Conservation (phyloP, 768 basidiomycete genomes). For the Mycena polygramma region DNA sequence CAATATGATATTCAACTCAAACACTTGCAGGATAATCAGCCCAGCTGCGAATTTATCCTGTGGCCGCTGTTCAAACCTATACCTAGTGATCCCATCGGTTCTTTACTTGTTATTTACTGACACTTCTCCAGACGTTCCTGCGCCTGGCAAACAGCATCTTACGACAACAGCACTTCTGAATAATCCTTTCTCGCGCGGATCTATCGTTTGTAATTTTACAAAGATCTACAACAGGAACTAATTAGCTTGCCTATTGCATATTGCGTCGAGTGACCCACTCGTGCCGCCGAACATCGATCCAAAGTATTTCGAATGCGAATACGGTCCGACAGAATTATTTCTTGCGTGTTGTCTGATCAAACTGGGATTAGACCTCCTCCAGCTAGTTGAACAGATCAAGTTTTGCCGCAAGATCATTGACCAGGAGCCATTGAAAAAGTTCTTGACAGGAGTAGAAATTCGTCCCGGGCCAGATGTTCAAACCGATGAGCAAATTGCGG, state of each 20-base stretch:
- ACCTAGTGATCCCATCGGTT: constrained; percentile 36
- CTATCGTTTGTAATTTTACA: background rate
- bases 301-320: constrained; percentile 15
- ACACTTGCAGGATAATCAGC: constrained; percentile 24
- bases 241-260: constrained; percentile 5
- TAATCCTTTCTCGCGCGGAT: constrained; percentile 23
- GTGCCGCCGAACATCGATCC: constrained; percentile 17
- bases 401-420: constrained; percentile 34
- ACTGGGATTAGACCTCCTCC: constrained; percentile 24
- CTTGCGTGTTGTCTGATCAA: background rate
- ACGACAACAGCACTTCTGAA: background rate
- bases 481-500: constrained; percentile 49
- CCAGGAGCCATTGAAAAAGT: constrained; percentile 35
- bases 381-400: constrained; percentile 42
- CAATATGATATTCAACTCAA: constrained; percentile 51
- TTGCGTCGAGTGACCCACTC: constrained; percentile 9
- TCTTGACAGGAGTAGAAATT: constrained; percentile 33
- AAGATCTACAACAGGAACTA: background rate
- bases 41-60: constrained; percentile 30
- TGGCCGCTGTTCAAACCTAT: constrained; percentile 17
- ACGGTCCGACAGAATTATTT: background rate
- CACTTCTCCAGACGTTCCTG: background rate
- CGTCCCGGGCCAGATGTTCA: constrained; percentile 39
- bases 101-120: background rate
- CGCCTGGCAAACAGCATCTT: constrained; percentile 5